Evolutionary conservation across 495 filamentous ascomycete genomes (phyloP).

Genomic region (Podospora didyma): DNA sequence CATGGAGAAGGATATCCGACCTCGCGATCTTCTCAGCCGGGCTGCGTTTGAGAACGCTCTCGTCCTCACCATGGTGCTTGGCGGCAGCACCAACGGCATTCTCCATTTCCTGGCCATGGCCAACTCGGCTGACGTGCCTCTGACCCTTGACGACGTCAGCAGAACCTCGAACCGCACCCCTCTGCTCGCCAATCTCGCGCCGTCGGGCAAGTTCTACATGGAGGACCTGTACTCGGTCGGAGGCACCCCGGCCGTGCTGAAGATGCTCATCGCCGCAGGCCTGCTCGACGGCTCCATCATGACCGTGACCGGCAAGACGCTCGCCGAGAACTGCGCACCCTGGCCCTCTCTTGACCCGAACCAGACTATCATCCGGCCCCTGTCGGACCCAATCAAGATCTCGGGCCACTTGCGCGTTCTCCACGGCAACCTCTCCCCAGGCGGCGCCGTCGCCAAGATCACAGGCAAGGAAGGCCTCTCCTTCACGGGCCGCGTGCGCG

Average conservation of each 20-base stretch:
- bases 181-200: slow-evolving; percentile 89
- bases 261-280: slow-evolving; percentile 78
- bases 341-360: slow-evolving; percentile 77
- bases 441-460: slow-evolving; percentile 94
- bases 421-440: slow-evolving; percentile 84
- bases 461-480: slow-evolving; percentile 88
- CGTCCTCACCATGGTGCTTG: slow-evolving; percentile 87
- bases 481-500: slow-evolving; percentile 78
- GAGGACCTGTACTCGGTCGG: slow-evolving; percentile 94
- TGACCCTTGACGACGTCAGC: slow-evolving; percentile 86
- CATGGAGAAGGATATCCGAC: slow-evolving; percentile 84
- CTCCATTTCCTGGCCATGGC: slow-evolving; percentile 96
- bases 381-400: slow-evolving; percentile 79
- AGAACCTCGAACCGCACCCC: slow-evolving; percentile 85
- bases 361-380: slow-evolving; percentile 80
- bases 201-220: slow-evolving; percentile 85
- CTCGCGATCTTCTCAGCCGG: slow-evolving; percentile 79
- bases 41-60: slow-evolving; percentile 90
- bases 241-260: slow-evolving; percentile 86
- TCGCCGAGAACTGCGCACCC: slow-evolving; percentile 80
- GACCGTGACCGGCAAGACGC: slow-evolving; percentile 89
- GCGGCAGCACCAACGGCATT: slow-evolving; percentile 88
- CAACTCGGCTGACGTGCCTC: slow-evolving; percentile 74
- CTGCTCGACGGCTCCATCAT: slow-evolving; percentile 79
- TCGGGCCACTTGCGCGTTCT: slow-evolving; percentile 90